Base-by-base conservation (phyloP, 83 land plant genomes). In the Picea mariana region DNA sequence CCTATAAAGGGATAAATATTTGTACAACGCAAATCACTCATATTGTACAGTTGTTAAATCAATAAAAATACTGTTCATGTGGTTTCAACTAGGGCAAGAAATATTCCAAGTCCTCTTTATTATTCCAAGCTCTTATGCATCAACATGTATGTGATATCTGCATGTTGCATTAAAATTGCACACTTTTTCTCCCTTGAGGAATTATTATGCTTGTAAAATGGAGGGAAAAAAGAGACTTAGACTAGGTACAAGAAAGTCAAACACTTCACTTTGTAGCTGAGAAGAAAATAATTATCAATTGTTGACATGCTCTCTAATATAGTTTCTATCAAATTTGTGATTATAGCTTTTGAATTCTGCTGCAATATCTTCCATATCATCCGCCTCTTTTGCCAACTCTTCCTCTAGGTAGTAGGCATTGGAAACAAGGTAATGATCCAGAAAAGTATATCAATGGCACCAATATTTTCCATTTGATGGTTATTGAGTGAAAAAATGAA, bases 131-230 rank as follows among this genome's bases (percentile, higher is more conserved):
- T 44, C 12, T 44, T 23, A 72, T 20, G 23, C 18, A 18, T 44
- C 26, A 83, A 83, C 55, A 87, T 82, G 79, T 92, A 95, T 71
- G 88, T 84, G 44, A 92, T 91, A 8, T 92, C 88, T 27, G 95
- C 85, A 68, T 86, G 90, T 67, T 92, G 89, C 83, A 86, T 87
- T 79, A 97, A 97, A 93, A 93, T 95, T 84, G 38, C 95, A 95
- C 68, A 93, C 98, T 76, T 95, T 95, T 11, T 92, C 90, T 59
- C 99, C 99, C 81, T 95, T 98, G 0, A 97, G 84, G 13, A 97
- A 67, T 78, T 93, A 96, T 78, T 92, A 83, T n/a, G 95, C 98
- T 94, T 95, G 82, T 42, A 44, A 66, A 79, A 16, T 80, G 55
- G n/a, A 44, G 49, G 18, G 63, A 67, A 26, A 27, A 18, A 8